A percentile compares a stretch with the other conserved stretches of the same genome.
phyloP scores from a whole-genome alignment of 179 eudicot species.

The Vitellaria paradoxa region DNA sequence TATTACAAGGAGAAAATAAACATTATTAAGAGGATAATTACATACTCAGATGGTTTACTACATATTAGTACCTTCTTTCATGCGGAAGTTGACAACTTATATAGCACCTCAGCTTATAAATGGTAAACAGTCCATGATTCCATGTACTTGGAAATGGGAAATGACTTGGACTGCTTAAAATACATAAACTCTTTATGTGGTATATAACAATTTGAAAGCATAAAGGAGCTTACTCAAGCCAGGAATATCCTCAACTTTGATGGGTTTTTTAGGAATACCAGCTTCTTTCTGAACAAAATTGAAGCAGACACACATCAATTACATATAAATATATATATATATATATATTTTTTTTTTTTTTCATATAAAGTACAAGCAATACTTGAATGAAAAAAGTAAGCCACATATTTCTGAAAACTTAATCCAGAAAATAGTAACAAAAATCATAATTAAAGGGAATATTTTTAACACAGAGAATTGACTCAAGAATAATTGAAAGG shows the following conservation, averaged over 20 bases:
- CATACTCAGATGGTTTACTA: neutral
- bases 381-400: neutral
- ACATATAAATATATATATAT: neutral
- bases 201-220: slow-evolving; percentile 4
- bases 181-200: neutral
- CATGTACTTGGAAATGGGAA: neutral
- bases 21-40: neutral
- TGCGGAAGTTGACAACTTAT: neutral
- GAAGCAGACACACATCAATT: slow-evolving; percentile 1
- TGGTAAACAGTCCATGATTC: neutral
- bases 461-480: neutral
- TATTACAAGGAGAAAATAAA: neutral
- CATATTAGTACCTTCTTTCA: too few species aligned
- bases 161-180: neutral
- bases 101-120: neutral
- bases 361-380: too few species aligned
- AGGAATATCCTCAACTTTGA: slow-evolving; percentile 87
- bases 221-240: slow-evolving; percentile 72
- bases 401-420: neutral
- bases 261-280: slow-evolving; percentile 61
- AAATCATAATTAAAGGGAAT: neutral
- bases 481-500: neutral
- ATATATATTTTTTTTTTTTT: neutral
- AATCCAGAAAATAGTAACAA: neutral
- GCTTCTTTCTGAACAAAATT: slow-evolving; percentile 65